These are phyloP conservation scores for Rickenella mellea DNA, from an alignment of 768 basidiomycete genomes.

Conservation along the genomic window DNA sequence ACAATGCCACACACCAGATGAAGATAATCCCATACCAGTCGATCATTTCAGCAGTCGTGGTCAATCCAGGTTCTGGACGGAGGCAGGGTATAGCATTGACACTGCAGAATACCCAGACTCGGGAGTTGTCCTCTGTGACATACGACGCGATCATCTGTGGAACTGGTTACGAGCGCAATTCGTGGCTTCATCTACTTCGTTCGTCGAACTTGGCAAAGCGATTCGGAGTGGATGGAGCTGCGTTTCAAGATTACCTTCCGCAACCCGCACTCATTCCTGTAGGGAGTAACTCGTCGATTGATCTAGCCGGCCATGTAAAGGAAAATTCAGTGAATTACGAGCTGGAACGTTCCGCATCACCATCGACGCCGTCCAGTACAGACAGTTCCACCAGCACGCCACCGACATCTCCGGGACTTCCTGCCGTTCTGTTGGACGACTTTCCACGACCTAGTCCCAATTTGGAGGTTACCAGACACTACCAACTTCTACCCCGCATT, in stretches of 20 bases:
- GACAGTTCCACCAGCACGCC: slow-evolving; percentile 8
- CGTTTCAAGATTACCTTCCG: slow-evolving; percentile 1
- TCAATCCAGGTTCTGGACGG: not conserved
- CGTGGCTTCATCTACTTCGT: slow-evolving; percentile 34
- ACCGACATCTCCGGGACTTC: slow-evolving; percentile 9
- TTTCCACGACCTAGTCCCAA: slow-evolving; percentile 17
- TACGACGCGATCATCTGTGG: slow-evolving; percentile 45
- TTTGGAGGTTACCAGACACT: slow-evolving; percentile 30
- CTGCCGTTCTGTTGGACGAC: slow-evolving; percentile 11
- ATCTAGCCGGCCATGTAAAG: slow-evolving; percentile 2
- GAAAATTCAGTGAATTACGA: not conserved
- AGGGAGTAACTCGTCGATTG: not conserved
- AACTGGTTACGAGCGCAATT: slow-evolving; percentile 43
- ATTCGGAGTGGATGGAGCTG: slow-evolving; percentile 21
- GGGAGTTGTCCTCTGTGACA: slow-evolving; percentile 16
- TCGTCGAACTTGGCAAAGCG: slow-evolving; percentile 27
- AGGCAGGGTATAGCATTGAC: not conserved
- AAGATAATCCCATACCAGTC: slow-evolving; percentile 28
- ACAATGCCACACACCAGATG: slow-evolving; percentile 16
- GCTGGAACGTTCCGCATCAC: not conserved
- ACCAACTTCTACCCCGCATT: slow-evolving; percentile 27
- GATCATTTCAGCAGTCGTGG: slow-evolving; percentile 21
- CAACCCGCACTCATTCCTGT: not conserved
- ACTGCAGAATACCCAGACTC: slow-evolving; percentile 26
- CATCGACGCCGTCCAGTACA: slow-evolving; percentile 2